These are phyloP conservation scores for Gossypioides kirkii DNA, from an alignment of 345 rosid genomes.

Conservation along the genomic window DNA sequence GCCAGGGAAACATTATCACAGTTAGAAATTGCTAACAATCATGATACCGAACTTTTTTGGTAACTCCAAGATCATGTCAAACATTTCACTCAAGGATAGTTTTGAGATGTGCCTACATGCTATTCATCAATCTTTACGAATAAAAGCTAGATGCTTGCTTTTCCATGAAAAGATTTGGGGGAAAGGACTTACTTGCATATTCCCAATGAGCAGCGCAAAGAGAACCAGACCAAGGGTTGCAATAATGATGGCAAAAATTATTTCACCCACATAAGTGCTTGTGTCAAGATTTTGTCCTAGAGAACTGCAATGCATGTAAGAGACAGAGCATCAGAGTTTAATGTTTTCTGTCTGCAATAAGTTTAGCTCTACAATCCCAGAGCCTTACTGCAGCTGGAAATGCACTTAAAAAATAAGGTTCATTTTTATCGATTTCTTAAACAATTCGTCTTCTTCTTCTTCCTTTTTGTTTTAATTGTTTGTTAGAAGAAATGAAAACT, in stretches of 20 bases:
- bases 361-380: background rate
- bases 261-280: conserved; percentile 85
- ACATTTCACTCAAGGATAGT: background rate
- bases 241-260: conserved; percentile 57
- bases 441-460: background rate
- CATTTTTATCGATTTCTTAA: background rate
- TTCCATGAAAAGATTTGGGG: background rate
- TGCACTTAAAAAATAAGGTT: background rate
- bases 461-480: no score
- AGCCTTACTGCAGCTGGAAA: background rate
- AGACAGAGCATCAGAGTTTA: background rate
- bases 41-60: background rate
- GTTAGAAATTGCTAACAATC: background rate
- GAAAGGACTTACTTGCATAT: conserved; percentile 66
- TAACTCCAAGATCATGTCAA: background rate
- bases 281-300: conserved; percentile 81
- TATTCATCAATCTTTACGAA: background rate
- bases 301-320: conserved; percentile 54
- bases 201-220: conserved; percentile 89
- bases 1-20: conserved; percentile 18
- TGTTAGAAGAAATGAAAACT: no score
- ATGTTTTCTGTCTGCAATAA: background rate
- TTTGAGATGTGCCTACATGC: background rate
- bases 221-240: conserved; percentile 86
- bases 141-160: background rate